Evolutionary conservation across 75 land plant genomes (phyloP).

Genomic region (Adiantum capillusveneris): DNA sequence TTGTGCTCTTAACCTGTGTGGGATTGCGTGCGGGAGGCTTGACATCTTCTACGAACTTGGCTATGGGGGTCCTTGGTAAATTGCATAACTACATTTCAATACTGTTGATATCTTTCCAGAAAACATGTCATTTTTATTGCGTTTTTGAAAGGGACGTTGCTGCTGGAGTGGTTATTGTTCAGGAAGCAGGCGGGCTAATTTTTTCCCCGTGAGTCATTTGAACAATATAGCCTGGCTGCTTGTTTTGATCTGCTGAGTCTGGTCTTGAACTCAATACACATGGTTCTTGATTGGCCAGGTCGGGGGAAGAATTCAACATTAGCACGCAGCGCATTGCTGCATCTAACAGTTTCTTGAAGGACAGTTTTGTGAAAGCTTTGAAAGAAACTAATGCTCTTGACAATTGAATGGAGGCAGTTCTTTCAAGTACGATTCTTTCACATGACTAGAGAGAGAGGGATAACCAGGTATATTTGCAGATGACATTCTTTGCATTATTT

Average conservation of each 20-base stretch:
- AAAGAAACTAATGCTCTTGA: conserved; percentile 6
- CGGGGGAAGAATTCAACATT: conserved; percentile 68
- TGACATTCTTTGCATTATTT: too few relatives aligned
- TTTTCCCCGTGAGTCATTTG: conserved; percentile 83
- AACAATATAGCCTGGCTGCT: neutral
- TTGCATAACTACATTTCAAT: too few relatives aligned
- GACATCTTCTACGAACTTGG: conserved; percentile 86
- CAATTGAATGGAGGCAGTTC: neutral
- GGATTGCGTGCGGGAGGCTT: conserved; percentile 92
- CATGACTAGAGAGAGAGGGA: too few relatives aligned
- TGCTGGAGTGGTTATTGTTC: conserved; percentile 76
- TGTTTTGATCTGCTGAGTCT: neutral
- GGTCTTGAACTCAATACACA: too few relatives aligned
- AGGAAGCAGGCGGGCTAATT: conserved; percentile 89
- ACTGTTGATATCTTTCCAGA: too few relatives aligned
- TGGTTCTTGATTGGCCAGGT: conserved; percentile 30
- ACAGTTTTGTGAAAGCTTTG: conserved; percentile 55
- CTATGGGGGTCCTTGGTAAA: conserved; percentile 94
- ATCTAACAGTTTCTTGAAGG: conserved; percentile 63
- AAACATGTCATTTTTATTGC: neutral
- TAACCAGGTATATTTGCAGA: too few relatives aligned
- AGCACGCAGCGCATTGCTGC: conserved; percentile 71
- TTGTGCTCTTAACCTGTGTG: conserved; percentile 91
- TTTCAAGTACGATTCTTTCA: too few relatives aligned
- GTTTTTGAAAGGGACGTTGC: conserved; percentile 75